Base-by-base conservation (phyloP, 148 eudicot species). In the Pouteria glomerata region DNA sequence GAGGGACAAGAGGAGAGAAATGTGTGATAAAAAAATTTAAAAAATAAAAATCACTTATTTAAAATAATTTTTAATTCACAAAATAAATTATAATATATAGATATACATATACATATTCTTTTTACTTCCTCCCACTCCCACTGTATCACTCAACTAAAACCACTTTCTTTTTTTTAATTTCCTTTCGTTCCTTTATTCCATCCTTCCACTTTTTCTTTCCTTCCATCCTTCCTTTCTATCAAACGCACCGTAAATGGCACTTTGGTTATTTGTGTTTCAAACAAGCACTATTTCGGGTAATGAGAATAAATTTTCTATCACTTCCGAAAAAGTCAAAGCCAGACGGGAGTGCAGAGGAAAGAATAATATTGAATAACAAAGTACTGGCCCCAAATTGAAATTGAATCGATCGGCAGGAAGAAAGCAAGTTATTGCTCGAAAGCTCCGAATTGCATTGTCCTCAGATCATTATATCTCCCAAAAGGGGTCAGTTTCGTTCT, bases 401-500 rank as follows among this genome's bases (percentile, higher is more conserved):
- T 59, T 68, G 19, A 60, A 60, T 60, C 50, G 73, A 58, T 59
- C 66, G 31, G 50, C 37, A 55, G 6, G 14, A 6, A 63, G 19
- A 58, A 33, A 29, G 19, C 3, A 19, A 68, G 35, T 60, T 3
- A 34, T 59, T 6, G 33, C 73, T 70, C 57, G 37, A 56, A 18
- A 55, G 7, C 58, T 68, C 29, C 6, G 30, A 52, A 29, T 66
- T 44, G 6, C 23, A 6, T 58, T 70, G 8, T 26, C 62, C 52
- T 63, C 62, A 39, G 63, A 16, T 67, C 24, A 2, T 2, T n/a
- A n/a, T n/a, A n/a, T n/a, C 35, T 18, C 21, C 6, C 16, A 50
- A 12, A 60, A 59, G 50, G 68, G 73, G 51, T 68, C 61, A 68
- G 73, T 48, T 62, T 59, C n/a, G 59, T 21, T 56, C 57, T 41